Conservation (phyloP, 163 green algal species). For the Chlorella variabilis region DNA sequence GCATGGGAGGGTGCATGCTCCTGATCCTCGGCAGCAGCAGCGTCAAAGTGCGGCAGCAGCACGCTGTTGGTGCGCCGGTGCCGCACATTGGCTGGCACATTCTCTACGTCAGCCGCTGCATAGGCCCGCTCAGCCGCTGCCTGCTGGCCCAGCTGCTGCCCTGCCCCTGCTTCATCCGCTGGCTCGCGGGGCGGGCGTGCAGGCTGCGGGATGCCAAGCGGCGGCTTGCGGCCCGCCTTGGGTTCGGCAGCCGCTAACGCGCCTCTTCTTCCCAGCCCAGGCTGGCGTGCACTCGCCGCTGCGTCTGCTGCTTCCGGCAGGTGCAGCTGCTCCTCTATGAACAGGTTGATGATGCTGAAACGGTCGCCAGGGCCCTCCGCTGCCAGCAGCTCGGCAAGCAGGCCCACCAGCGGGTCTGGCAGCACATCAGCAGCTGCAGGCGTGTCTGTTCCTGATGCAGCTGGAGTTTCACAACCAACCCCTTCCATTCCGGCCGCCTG, state of each 20-base stretch:
- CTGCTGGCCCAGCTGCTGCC: neutral
- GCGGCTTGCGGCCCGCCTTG: neutral
- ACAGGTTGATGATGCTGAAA: slow-evolving; percentile 44
- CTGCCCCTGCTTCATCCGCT: neutral
- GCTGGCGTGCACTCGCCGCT: neutral
- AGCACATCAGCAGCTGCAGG: neutral
- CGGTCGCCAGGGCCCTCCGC: slow-evolving; percentile 19
- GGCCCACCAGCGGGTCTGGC: neutral
- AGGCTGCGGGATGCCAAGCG: neutral
- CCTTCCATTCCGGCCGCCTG: no score
- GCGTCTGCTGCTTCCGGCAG: neutral
- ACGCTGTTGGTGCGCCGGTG: slow-evolving; percentile 27
- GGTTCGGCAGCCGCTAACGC: neutral
- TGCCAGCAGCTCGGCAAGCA: slow-evolving; percentile 20
- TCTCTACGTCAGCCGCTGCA: slow-evolving; percentile 27
- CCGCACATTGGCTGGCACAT: slow-evolving; percentile 16
- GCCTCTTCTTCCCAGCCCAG: no score
- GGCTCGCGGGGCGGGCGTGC: neutral
- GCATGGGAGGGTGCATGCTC: no score
- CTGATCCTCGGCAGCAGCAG: neutral
- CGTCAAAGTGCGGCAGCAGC: slow-evolving; percentile 4
- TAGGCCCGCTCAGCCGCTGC: slow-evolving; percentile 1
- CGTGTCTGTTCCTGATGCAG: no score
- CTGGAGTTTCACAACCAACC: no score
- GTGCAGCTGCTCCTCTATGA: slow-evolving; percentile 18